These are phyloP conservation scores for Cucumis melo DNA, from an alignment of 306 rosid species.

Conservation along the genomic window DNA sequence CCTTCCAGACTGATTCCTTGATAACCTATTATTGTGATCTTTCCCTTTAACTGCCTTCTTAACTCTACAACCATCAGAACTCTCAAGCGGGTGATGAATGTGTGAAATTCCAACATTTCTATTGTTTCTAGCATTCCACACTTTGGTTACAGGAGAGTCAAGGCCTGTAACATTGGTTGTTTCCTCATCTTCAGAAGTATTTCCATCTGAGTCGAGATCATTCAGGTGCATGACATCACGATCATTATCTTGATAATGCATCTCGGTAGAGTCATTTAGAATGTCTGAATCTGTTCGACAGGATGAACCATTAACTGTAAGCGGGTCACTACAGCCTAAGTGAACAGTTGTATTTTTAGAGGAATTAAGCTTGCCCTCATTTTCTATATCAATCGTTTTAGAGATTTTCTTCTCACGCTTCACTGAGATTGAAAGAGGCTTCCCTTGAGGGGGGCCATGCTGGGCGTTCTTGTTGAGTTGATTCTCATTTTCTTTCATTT, in stretches of 20 bases:
- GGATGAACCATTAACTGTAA: slow-evolving; percentile 18
- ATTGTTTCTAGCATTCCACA: slow-evolving; percentile 84
- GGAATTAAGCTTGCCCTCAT: slow-evolving; percentile 23
- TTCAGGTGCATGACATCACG: slow-evolving; percentile 22
- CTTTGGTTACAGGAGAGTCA: slow-evolving; percentile 88
- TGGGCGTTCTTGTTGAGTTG: slow-evolving; percentile 30
- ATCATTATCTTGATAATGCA: slow-evolving; percentile 36
- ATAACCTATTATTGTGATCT: slow-evolving; percentile 28
- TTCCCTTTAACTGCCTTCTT: slow-evolving; percentile 52
- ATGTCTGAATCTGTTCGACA: slow-evolving; percentile 21
- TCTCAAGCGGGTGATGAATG: slow-evolving; percentile 97
- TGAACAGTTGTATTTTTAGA: slow-evolving; percentile 26
- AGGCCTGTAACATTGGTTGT: slow-evolving; percentile 60
- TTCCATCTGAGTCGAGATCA: slow-evolving; percentile 46
- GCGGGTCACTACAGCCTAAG: slow-evolving; percentile 24
- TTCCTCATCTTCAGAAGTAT: slow-evolving; percentile 76
- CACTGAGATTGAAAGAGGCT: slow-evolving; percentile 20
- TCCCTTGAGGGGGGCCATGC: slow-evolving; percentile 28
- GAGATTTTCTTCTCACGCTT: slow-evolving; percentile 27
- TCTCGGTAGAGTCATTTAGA: slow-evolving; percentile 17
- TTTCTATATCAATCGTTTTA: slow-evolving; percentile 30
- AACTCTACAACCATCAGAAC: slow-evolving; percentile 27
- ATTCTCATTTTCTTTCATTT: slow-evolving; percentile 42
- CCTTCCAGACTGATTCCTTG: slow-evolving; percentile 38
- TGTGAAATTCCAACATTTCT: slow-evolving; percentile 53